Evolutionary conservation across 2,329 filamentous ascomycete species (phyloP), one percentile per base, ranked within the genome.

Genomic region (Fonsecaea erecta): DNA sequence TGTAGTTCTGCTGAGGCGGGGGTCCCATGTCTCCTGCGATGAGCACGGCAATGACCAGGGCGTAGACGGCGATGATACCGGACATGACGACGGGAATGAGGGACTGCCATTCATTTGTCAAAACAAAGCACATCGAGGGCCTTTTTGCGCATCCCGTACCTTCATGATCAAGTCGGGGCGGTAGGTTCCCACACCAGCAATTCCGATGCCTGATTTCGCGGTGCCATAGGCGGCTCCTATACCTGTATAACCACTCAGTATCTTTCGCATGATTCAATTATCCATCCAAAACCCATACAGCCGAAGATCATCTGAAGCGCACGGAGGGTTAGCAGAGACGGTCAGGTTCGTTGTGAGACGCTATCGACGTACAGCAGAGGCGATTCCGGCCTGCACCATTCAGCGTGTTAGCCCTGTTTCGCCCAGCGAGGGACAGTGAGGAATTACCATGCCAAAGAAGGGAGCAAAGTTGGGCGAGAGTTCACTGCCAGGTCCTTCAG

Each of bases 31-130:
- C 92, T 79, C 92, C 90, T 62, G 93, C 92, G 77, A 99, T 99
- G 72, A 99, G 87, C 75, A 99, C 95, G 18, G 94, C 91, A 72
- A 99, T 93, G 74, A 99, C 95, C 73, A 99, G 90, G 58, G 93
- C 92, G 82, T 99, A 99, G 72, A 99, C 95, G 64, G 95, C 95
- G 75, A 99, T 92, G 77, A 99, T 99, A 87, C 95, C 95, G 73
- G 95, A 96, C 95, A 99, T 99, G 83, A 99, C 80, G 60, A 83
- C 81, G 32, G 81, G 81, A 59, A 83, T 82, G 52, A 83, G 75
- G 35, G 81, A 83, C 81, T 83, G 68, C 59, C 34, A 30, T 18
- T 37, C 2, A 35, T 56, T n/a, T 53, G 58, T 66, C 43, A 64
- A 43, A n/a, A 46, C 32, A 40, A 35, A 30, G 28, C 37, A 24